phyloP scores from a whole-genome alignment of 495 filamentous ascomycete genomes.

The Aspergillus bertholletiae region DNA sequence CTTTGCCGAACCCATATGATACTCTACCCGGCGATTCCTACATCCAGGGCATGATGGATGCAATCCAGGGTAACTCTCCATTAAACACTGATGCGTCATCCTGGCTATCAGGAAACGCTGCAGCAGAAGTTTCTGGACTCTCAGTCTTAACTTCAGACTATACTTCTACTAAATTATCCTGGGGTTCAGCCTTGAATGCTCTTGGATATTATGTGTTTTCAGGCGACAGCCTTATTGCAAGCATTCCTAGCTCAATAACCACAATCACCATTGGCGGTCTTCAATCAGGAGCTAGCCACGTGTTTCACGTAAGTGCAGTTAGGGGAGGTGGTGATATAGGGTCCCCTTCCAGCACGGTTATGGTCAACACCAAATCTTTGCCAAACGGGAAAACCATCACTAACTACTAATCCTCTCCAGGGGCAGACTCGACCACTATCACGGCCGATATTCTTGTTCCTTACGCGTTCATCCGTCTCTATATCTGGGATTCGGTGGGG shows the following conservation, averaged over 20 bases:
- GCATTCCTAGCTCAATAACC: constrained; percentile 12
- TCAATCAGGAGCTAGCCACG: not conserved
- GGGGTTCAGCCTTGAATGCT: constrained; percentile 9
- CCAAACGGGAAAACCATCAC: constrained; percentile 1
- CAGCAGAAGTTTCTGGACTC: not conserved
- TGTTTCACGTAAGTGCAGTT: constrained; percentile 1
- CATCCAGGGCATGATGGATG: constrained; percentile 11
- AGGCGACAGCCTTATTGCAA: not conserved
- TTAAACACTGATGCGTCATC: not conserved
- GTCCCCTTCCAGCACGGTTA: constrained; percentile 6
- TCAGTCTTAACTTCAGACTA: constrained; percentile 10
- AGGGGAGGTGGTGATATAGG: not conserved
- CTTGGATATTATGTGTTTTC: constrained; percentile 14
- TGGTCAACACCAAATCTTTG: constrained; percentile 2
- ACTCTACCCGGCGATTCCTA: constrained; percentile 13
- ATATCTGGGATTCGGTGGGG: constrained; percentile 7
- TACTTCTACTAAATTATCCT: constrained; percentile 9
- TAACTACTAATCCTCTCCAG: constrained; percentile 8
- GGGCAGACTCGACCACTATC: constrained; percentile 5
- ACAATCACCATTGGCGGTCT: constrained; percentile 8
- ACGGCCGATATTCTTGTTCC: constrained; percentile 14
- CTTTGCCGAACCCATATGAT: constrained; percentile 13
- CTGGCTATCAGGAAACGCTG: constrained; percentile 1
- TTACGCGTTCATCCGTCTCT: constrained; percentile 13
- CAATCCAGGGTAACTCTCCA: constrained; percentile 6